Evolutionary conservation across 2,329 filamentous ascomycete genomes (phyloP), one percentile per base, ranked within the genome.

Genomic region (Dendrostoma leiphaemia): DNA sequence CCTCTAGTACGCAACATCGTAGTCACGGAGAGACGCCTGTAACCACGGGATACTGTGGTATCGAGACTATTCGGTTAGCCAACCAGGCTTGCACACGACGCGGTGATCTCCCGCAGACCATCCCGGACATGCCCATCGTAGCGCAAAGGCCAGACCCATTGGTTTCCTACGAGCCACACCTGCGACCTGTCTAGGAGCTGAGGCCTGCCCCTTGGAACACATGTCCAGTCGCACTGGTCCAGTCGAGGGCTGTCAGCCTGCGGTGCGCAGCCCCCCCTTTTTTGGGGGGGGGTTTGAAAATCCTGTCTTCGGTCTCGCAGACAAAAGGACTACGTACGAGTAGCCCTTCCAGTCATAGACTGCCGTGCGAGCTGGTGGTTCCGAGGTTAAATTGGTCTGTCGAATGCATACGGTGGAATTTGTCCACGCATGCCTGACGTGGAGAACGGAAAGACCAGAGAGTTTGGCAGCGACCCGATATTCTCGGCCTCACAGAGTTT

Each of bases 21-120:
- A n/a, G n/a, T n/a, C n/a, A n/a, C n/a, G 29, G 12, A 32, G 29
- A 24, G 4, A 19, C 26, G 13, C 28, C 12, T 34, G 28, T 21
- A 10, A 9, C 26, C 17, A 24, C 28, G n/a, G 28, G 37, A 21
- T 12, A 21, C 9, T 15, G 37, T 24, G 37, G n/a, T 40, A 40
- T 23, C 19, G n/a, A n/a, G n/a, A 24, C 17, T 12, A 23, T 13
- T 35, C 41, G 31, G 49, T 31, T 28, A 52, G 52, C 56, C 52
- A 56, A 58, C 53, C 53, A 58, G 46, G 48, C 44, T 34, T 37
- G 49, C 49, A 48, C 56, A 58, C 56, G 56, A 46, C 23, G 38
- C 46, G 52, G n/a, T 50, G 54, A 57, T 50, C 50, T 37, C 38
- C 47, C 28, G 37, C 43, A 40, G 40, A 44, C 40, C 35, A 32